Conservation (phyloP, 371 early-diverging fungal genomes). For the Rhizopus delemar region DNA sequence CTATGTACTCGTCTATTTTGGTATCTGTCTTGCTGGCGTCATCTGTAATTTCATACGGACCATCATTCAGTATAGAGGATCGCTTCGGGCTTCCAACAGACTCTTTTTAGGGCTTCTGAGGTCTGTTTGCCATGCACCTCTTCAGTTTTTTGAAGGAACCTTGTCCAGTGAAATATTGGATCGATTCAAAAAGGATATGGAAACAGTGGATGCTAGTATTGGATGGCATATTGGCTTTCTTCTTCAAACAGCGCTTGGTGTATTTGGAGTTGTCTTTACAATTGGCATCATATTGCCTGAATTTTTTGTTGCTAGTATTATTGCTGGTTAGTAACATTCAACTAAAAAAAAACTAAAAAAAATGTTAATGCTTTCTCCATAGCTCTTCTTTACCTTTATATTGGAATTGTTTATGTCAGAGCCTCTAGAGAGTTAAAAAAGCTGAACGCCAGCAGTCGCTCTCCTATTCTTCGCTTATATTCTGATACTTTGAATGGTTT, state of each 20-base stretch:
- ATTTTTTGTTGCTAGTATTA: conserved; percentile 50
- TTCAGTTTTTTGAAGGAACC: conserved; percentile 87
- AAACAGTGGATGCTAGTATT: conserved; percentile 73
- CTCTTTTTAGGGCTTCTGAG: conserved; percentile 62
- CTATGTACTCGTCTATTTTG: conserved; percentile 39
- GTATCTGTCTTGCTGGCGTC: conserved; percentile 33
- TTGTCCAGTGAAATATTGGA: conserved; percentile 87
- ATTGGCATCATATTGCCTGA: conserved; percentile 65
- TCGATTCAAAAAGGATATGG: conserved; percentile 87
- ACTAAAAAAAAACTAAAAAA: not conserved
- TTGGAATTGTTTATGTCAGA: conserved; percentile 57
- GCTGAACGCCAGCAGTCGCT: conserved; percentile 51
- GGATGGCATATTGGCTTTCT: conserved; percentile 71
- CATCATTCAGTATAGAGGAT: conserved; percentile 59
- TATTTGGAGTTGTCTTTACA: conserved; percentile 69
- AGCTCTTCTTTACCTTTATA: conserved; percentile 37
- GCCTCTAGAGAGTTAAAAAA: conserved; percentile 58
- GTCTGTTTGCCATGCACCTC: conserved; percentile 66
- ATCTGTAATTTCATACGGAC: conserved; percentile 52
- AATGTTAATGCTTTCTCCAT: not conserved
- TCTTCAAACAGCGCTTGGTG: conserved; percentile 61
- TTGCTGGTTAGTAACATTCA: conserved; percentile 32
- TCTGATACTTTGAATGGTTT: conserved; percentile 57
- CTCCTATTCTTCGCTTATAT: conserved; percentile 56
- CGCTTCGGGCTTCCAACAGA: conserved; percentile 62